These are phyloP conservation scores for Xylariaceae sp. DNA, from an alignment of 2,329 filamentous ascomycete genomes.

Conservation along the genomic window DNA sequence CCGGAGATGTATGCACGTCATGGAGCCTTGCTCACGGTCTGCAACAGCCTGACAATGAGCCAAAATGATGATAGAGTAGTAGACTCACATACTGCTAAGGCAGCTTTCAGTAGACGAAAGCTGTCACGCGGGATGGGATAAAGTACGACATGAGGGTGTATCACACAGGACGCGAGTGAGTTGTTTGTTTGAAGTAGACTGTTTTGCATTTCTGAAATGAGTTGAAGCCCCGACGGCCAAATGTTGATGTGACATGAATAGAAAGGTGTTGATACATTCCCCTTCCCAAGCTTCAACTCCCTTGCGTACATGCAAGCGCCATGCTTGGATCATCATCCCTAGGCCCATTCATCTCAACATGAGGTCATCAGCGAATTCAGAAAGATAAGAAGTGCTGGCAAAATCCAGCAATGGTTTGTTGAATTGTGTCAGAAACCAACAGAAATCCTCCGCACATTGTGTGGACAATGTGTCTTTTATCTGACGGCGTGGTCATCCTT, in stretches of 20 bases:
- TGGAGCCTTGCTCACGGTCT: too few species aligned
- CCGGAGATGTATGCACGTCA: too few species aligned
- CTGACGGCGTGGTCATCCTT: slow-evolving; percentile 15
- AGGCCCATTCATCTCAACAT: slow-evolving; percentile 9
- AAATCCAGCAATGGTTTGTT: slow-evolving; percentile 15
- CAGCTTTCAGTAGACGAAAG: too few species aligned
- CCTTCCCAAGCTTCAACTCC: neutral
- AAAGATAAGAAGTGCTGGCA: slow-evolving; percentile 17
- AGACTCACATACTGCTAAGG: too few species aligned
- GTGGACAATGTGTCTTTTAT: slow-evolving; percentile 12
- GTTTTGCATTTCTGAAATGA: neutral
- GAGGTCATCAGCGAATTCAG: slow-evolving; percentile 12
- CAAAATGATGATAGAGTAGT: too few species aligned
- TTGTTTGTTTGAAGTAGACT: too few species aligned
- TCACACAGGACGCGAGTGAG: too few species aligned
- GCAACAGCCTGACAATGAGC: too few species aligned
- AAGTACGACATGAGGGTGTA: too few species aligned
- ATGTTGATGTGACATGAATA: neutral
- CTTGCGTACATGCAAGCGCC: slow-evolving; percentile 13
- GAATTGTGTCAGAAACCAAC: slow-evolving; percentile 18
- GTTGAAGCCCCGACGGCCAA: neutral
- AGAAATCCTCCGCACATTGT: slow-evolving; percentile 13
- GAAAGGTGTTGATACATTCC: neutral
- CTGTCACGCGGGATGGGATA: too few species aligned
- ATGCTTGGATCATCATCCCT: slow-evolving; percentile 9